Conservation (phyloP, 2,329 filamentous ascomycete species). For the Scytalidium sp. region DNA sequence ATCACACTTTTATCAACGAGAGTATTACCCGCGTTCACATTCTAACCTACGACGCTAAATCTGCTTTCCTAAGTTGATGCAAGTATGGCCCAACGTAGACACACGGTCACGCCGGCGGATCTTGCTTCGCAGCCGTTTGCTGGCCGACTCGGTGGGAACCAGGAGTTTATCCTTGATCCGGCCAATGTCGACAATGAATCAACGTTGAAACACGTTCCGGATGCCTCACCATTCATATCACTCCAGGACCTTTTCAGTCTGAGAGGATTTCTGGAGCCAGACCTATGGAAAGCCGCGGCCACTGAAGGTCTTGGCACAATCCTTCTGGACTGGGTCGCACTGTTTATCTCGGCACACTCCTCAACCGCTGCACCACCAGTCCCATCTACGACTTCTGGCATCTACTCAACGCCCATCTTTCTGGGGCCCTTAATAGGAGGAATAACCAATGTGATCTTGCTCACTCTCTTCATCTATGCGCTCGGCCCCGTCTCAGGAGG, state of each 20-base stretch:
- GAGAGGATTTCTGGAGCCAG: constrained; percentile 28
- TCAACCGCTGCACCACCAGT: constrained; percentile 6
- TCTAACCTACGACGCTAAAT: too few relatives aligned
- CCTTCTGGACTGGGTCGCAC: constrained; percentile 8
- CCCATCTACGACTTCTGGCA: constrained; percentile 4
- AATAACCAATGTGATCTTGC: constrained; percentile 25
- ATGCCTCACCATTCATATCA: constrained; percentile 38
- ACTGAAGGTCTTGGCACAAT: constrained; percentile 35
- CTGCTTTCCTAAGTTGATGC: too few relatives aligned
- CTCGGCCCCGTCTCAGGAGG: constrained; percentile 46
- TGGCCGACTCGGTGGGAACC: constrained; percentile 34
- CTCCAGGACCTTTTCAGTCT: constrained; percentile 32
- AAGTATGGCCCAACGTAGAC: too few relatives aligned
- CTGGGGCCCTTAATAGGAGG: constrained; percentile 28
- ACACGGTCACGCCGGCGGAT: neutral
- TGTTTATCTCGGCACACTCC: constrained; percentile 1
- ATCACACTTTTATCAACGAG: too few relatives aligned
- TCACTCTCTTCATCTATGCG: constrained; percentile 46
- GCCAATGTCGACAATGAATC: constrained; percentile 15
- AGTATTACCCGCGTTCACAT: too few relatives aligned
- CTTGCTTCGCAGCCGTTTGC: constrained; percentile 22
- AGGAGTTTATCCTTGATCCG: constrained; percentile 29
- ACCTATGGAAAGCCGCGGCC: constrained; percentile 38
- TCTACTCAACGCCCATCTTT: constrained; percentile 16
- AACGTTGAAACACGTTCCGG: constrained; percentile 30